These are phyloP conservation scores for Bjerkandera adusta DNA, from an alignment of 1,284 basidiomycete species.

Conservation along the genomic window DNA sequence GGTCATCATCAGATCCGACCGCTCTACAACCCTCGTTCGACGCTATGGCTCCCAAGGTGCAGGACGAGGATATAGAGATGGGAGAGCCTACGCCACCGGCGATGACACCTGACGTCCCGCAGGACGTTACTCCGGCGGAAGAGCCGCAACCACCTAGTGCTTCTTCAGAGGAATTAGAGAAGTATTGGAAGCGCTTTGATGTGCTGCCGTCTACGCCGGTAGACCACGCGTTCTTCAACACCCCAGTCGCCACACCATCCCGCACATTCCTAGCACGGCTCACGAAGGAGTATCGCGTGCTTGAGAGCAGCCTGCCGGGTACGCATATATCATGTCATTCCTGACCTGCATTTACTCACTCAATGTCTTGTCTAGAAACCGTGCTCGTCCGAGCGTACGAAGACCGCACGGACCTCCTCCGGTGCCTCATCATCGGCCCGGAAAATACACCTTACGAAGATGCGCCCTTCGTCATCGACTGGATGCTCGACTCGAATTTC, in stretches of 20 bases:
- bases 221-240: slow-evolving; percentile 80
- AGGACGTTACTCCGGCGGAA: slow-evolving; percentile 25
- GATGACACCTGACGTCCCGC: slow-evolving; percentile 12
- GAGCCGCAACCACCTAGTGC: slow-evolving; percentile 13
- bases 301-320: slow-evolving; percentile 83
- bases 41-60: slow-evolving; percentile 7
- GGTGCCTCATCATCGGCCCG: slow-evolving; percentile 89
- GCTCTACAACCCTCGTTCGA: slow-evolving; percentile 19
- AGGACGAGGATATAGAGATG: neutral
- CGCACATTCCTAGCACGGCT: slow-evolving; percentile 75
- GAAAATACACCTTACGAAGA: slow-evolving; percentile 93
- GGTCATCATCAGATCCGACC: slow-evolving; percentile 27
- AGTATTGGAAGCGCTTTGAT: slow-evolving; percentile 73
- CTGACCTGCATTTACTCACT: slow-evolving; percentile 13
- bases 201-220: slow-evolving; percentile 70
- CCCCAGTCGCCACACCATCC: slow-evolving; percentile 58
- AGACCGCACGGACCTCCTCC: slow-evolving; percentile 83
- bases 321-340: slow-evolving; percentile 20
- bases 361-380: slow-evolving; percentile 43
- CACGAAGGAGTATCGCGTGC: slow-evolving; percentile 80
- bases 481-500: slow-evolving; percentile 87
- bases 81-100: neutral
- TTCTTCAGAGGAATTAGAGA: slow-evolving; percentile 16
- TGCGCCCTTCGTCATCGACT: slow-evolving; percentile 93
- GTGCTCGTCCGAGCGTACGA: slow-evolving; percentile 75